Evolutionary conservation across 306 rosid species (phyloP), one percentile per base, ranked within the genome.

Genomic region (Casuarina cunninghamiana): DNA sequence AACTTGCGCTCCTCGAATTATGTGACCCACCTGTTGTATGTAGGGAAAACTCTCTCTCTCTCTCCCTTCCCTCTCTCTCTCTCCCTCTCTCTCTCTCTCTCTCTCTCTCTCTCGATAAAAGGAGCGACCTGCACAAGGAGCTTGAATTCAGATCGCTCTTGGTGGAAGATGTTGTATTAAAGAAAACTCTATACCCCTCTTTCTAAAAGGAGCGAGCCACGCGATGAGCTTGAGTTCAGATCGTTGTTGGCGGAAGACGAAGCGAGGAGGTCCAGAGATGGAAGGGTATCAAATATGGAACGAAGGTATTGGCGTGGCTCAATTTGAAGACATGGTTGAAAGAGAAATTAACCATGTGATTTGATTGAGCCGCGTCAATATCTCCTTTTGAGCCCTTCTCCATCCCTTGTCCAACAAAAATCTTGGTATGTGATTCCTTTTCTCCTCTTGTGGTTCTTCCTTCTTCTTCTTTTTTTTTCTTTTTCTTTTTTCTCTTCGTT

Each of bases 361-460:
- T 83, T 88, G 82, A 92, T 90, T 92, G 97, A 92, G 97, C 95
- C 96, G 97, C 93, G 93, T 86, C 96, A 92, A 92, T 92, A 92
- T 92, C 97, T 92, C 87, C 81, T 79, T 81, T 81, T 71, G 69
- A 83, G 82, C 78, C 73, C 60, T 66, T 83, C 61, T 69, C 77
- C 83, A 68, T n/a, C 51, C 58, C 37, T 58, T 61, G 6, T 48
- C 76, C 49, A 42, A 67, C 71, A 67, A 15, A 35, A n/a, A 49
- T 39, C 46, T 75, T 44, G 84, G 91, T 85, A 83, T 46, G 83
- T 74, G 19, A 10, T 63, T 67, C 15, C 11, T 48, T 13, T 48
- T 13, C 9, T 44, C 48, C 7, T 46, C 50, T 46, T 26, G 32
- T 26, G 32, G 32, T 26, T 26, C 32, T 26, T 26, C 32, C 32